phyloP scores from a whole-genome alignment of 2,329 filamentous ascomycete species.

The Leptographium lundbergii region DNA sequence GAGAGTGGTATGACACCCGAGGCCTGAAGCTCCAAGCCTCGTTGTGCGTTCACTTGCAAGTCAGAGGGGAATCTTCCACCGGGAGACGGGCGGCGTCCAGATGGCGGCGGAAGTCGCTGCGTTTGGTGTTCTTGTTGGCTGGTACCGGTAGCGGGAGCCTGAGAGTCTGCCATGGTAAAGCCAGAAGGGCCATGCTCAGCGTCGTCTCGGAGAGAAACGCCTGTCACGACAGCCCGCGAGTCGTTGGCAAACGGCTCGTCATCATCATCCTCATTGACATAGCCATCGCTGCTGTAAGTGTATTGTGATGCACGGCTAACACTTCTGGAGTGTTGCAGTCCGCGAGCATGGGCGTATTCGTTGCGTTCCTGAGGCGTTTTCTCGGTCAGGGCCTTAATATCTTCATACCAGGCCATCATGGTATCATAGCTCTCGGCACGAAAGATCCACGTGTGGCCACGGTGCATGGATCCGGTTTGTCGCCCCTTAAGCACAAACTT shows the following conservation, averaged over 20 bases:
- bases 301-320: slow-evolving; percentile 53
- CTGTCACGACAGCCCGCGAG: neutral
- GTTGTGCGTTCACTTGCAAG: slow-evolving; percentile 64
- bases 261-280: slow-evolving; percentile 56
- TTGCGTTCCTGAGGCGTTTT: slow-evolving; percentile 78
- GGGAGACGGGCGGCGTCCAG: slow-evolving; percentile 62
- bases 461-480: slow-evolving; percentile 85
- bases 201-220: neutral
- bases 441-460: slow-evolving; percentile 62
- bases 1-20: slow-evolving; percentile 41
- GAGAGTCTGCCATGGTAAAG: neutral
- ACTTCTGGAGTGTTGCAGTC: slow-evolving; percentile 52
- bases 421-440: slow-evolving; percentile 69
- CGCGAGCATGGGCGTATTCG: slow-evolving; percentile 74
- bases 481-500: slow-evolving; percentile 97
- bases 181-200: neutral
- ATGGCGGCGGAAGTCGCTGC: slow-evolving; percentile 32
- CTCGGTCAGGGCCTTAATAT: slow-evolving; percentile 81
- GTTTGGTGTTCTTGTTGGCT: neutral
- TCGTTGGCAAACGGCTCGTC: slow-evolving; percentile 40
- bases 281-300: slow-evolving; percentile 62
- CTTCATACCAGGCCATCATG: slow-evolving; percentile 94
- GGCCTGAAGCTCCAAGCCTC: slow-evolving; percentile 73
- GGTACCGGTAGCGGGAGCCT: neutral
- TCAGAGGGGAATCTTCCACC: slow-evolving; percentile 96